Evolutionary conservation across 495 filamentous ascomycete species (phyloP).

Genomic region (Aspergillus asperescens): DNA sequence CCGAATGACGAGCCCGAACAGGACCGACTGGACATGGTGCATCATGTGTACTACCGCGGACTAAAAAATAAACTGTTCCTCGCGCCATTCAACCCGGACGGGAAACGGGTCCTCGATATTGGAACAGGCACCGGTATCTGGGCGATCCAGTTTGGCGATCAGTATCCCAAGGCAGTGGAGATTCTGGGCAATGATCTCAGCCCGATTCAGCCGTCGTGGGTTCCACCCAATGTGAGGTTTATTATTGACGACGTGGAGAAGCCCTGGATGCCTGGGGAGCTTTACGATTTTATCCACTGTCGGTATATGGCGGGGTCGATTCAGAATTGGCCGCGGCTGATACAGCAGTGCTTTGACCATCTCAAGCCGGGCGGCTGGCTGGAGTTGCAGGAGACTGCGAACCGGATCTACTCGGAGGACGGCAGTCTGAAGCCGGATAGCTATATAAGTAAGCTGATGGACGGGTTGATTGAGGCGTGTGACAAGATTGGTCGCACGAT

Average conservation of each 20-base stretch:
- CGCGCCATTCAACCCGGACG: conserved; percentile 17
- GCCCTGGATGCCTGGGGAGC: conserved; percentile 31
- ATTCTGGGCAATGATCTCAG: conserved; percentile 45
- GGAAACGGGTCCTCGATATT: not conserved
- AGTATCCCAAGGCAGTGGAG: conserved; percentile 13
- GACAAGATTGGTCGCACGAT: conserved; percentile 28
- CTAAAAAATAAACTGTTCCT: conserved; percentile 17
- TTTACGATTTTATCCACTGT: conserved; percentile 35
- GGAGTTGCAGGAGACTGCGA: conserved; percentile 34
- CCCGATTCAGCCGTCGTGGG: conserved; percentile 46
- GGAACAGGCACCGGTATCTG: not conserved
- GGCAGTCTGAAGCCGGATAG: conserved; percentile 28
- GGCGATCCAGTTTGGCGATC: not conserved
- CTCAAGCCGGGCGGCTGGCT: conserved; percentile 8
- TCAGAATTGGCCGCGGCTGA: conserved; percentile 23
- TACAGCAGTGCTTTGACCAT: not conserved
- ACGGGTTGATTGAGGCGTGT: conserved; percentile 19
- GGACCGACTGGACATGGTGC: conserved; percentile 25
- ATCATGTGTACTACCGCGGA: conserved; percentile 15
- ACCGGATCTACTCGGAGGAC: conserved; percentile 26
- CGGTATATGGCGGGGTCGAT: conserved; percentile 33
- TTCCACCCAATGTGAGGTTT: conserved; percentile 32
- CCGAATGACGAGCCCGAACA: conserved; percentile 28
- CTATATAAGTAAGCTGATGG: conserved; percentile 28
- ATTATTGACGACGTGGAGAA: conserved; percentile 32